Conservation (phyloP, 2,329 filamentous ascomycete genomes). For the Hysterium pulicare region DNA sequence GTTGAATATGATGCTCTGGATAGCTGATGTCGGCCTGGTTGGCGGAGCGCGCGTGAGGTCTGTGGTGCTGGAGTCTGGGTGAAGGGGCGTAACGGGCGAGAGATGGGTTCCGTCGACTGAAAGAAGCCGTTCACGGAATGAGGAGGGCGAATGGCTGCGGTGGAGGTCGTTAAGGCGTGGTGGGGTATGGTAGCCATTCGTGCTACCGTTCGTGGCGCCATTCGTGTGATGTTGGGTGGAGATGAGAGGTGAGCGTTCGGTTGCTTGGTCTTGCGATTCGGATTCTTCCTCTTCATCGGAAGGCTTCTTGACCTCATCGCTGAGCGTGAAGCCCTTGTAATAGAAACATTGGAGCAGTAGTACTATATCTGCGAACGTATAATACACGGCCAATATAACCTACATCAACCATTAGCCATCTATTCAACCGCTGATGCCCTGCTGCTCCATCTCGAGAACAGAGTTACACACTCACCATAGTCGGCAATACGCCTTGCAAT, state of each 20-base stretch:
- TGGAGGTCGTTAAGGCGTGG: slow-evolving; percentile 36
- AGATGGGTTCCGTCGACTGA: slow-evolving; percentile 65
- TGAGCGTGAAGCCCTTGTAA: slow-evolving; percentile 72
- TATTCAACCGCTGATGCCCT: too few relatives aligned
- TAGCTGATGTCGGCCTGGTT: slow-evolving; percentile 41
- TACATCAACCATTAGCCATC: slow-evolving; percentile 24
- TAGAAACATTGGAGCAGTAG: slow-evolving; percentile 90
- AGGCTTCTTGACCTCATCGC: slow-evolving; percentile 28
- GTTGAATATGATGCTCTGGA: slow-evolving; percentile 69
- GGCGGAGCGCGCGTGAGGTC: slow-evolving; percentile 38
- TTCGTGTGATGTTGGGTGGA: slow-evolving; percentile 21
- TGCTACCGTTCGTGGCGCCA: slow-evolving; percentile 14
- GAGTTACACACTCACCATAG: slow-evolving; percentile 62
- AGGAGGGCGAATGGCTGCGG: slow-evolving; percentile 29
- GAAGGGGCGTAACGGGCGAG: slow-evolving; percentile 78
- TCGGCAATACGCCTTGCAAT: slow-evolving; percentile 85
- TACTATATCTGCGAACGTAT: slow-evolving; percentile 87
- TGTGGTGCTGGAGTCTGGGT: slow-evolving; percentile 47
- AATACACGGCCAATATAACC: slow-evolving; percentile 90
- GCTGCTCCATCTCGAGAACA: too few relatives aligned
- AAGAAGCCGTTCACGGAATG: slow-evolving; percentile 46
- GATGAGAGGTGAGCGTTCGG: slow-evolving; percentile 34
- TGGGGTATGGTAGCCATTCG: slow-evolving; percentile 18
- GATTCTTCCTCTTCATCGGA: slow-evolving; percentile 15
- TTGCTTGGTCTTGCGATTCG: slow-evolving; percentile 37